Percentiles rank a stretch among this genome's conserved stretches.
phyloP scores from a whole-genome alignment of 2,329 filamentous ascomycete species.

The Didymellaceae sp. region DNA sequence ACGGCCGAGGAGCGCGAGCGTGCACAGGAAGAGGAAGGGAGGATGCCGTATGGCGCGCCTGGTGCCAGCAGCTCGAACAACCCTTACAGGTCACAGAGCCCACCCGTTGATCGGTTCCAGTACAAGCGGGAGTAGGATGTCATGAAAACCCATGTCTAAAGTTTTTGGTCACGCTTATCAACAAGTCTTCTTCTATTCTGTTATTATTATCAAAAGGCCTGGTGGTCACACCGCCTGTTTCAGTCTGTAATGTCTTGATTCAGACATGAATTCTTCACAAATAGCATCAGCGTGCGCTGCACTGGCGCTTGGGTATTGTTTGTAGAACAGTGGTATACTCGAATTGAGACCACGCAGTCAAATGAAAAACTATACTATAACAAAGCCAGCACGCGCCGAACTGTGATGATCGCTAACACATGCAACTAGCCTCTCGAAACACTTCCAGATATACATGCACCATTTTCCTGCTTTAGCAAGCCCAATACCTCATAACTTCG shows the following conservation, averaged over 20 bases:
- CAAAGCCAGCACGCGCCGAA: neutral
- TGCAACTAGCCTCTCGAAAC: slow-evolving; percentile 1
- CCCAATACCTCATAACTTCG: slow-evolving; percentile 29
- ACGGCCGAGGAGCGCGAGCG: slow-evolving; percentile 23
- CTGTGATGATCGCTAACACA: slow-evolving; percentile 3
- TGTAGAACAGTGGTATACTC: slow-evolving; percentile 1
- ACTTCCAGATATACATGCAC: neutral
- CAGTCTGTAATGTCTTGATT: slow-evolving; percentile 4
- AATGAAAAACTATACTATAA: neutral
- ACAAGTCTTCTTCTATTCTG: neutral
- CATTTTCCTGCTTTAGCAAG: neutral
- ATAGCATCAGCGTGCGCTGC: slow-evolving; percentile 11
- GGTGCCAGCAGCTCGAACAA: slow-evolving; percentile 22
- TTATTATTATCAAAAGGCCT: no score
- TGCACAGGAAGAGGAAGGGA: slow-evolving; percentile 26
- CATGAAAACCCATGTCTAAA: neutral
- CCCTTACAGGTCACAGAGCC: slow-evolving; percentile 21
- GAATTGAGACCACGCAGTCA: neutral
- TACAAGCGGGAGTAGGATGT: slow-evolving; percentile 11
- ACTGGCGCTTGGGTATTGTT: slow-evolving; percentile 1
- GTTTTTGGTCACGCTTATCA: slow-evolving; percentile 6
- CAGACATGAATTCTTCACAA: neutral
- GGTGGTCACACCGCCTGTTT: neutral
- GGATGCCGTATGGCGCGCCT: slow-evolving; percentile 22
- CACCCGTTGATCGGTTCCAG: slow-evolving; percentile 6